Base-by-base conservation (phyloP, 2,329 filamentous ascomycete genomes). In the Monosporascus cannonballus region DNA sequence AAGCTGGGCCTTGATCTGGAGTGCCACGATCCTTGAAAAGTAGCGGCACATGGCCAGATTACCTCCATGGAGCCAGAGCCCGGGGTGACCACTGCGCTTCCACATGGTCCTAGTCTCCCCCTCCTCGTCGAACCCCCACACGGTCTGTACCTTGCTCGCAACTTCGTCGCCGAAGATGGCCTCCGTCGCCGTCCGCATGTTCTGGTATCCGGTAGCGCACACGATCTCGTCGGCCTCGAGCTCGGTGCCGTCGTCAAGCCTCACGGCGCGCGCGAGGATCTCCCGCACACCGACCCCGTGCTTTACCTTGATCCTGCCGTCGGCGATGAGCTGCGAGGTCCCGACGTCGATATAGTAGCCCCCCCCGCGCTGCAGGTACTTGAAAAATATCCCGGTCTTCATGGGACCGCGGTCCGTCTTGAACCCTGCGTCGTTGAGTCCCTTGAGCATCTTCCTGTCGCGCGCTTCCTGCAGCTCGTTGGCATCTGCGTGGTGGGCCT, bases 1-100 rank as follows among this genome's bases (percentile, higher is more conserved):
- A 34, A 73, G 54, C 51, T 63, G 65, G 0, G 67, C 78, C 64
- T 78, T 76, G 47, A 82, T 79, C 65, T 80, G 78, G 49, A 81
- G 56, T 0, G 77, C 79, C 54, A 81, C 52, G 2, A 79, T 50
- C 45, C 74, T 76, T 0, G 83, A 86, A 58, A 76, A 86, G 44
- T 81, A 81, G 17, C 84, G 73, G 53, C 81, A 85, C 49, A 86
- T 66, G 0, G 81, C 82, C 38, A 87, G 61, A 56, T 85, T 87
- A 1, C 85, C 84, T 0, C 82, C 83, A 56, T 85, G 81, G 57
- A 81, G 81, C 84, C 83, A 87, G 54, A 87, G 82, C 0, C 83
- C 81, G 0, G 80, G 80, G 51, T 86, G 82, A 0, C 83, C 83
- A 22, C 76, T 84, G 18, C 71, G 71, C 53, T 78, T 76, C 81